phyloP scores from a whole-genome alignment of 495 filamentous ascomycete genomes.

The Mycothermus thermophilus region DNA sequence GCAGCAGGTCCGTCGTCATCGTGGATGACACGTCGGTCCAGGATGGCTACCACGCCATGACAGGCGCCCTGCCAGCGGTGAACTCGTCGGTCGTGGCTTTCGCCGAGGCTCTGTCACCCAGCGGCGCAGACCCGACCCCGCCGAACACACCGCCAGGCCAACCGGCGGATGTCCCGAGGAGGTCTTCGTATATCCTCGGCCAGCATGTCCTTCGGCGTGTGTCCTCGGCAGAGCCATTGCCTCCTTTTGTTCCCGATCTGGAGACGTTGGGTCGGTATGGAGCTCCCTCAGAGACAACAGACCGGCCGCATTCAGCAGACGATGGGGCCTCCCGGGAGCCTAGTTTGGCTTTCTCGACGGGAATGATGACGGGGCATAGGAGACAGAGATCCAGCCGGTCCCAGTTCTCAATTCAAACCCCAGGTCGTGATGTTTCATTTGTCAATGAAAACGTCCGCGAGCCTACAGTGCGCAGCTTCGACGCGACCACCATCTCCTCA shows the following conservation, averaged over 20 bases:
- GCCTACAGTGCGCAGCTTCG: slow-evolving; percentile 45
- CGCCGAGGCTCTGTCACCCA: slow-evolving; percentile 32
- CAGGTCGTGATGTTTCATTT: too few relatives aligned
- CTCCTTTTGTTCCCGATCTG: slow-evolving; percentile 27
- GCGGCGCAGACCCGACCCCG: slow-evolving; percentile 34
- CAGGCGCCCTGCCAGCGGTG: slow-evolving; percentile 28
- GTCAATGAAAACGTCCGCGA: too few relatives aligned
- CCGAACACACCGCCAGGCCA: slow-evolving; percentile 39
- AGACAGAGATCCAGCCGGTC: slow-evolving; percentile 28
- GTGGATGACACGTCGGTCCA: slow-evolving; percentile 51
- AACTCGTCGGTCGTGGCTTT: slow-evolving; percentile 38
- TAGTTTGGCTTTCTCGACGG: too few relatives aligned
- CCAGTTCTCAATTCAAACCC: slow-evolving; percentile 24
- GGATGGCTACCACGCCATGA: slow-evolving; percentile 30
- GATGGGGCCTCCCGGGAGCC: too few relatives aligned
- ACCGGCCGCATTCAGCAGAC: slow-evolving; percentile 17
- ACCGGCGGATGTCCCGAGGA: slow-evolving; percentile 28
- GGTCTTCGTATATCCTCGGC: slow-evolving; percentile 38
- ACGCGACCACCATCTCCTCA: slow-evolving; percentile 43
- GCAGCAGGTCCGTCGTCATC: slow-evolving; percentile 79
- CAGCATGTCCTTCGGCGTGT: slow-evolving; percentile 24
- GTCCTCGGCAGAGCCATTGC: slow-evolving; percentile 20
- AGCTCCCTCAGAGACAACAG: too few relatives aligned
- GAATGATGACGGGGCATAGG: slow-evolving; percentile 21
- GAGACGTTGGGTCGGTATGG: slow-evolving; percentile 19